phyloP scores from a whole-genome alignment of 306 rosid genomes.

The Mimosa bimucronata region DNA sequence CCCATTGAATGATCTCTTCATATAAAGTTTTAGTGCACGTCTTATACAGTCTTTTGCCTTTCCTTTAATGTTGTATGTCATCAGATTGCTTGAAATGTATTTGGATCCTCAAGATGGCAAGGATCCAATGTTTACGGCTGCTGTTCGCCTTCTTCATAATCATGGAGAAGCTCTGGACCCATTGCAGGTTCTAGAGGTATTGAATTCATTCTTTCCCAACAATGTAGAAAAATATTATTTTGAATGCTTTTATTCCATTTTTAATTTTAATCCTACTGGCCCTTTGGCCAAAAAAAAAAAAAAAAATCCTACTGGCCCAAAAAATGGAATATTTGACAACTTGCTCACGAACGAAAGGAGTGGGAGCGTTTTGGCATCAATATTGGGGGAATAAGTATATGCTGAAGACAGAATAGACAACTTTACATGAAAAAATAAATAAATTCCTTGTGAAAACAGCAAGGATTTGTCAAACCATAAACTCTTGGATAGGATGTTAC shows the following conservation, averaged over 20 bases:
- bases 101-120: conserved; percentile 97
- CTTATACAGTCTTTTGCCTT: conserved; percentile 25
- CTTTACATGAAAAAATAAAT: background rate
- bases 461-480: background rate
- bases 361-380: background rate
- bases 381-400: background rate
- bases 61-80: conserved; percentile 36
- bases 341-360: background rate
- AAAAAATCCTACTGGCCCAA: too few relatives aligned
- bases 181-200: conserved; percentile 92
- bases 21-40: background rate
- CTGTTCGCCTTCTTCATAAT: conserved; percentile 97
- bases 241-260: conserved; percentile 4
- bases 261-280: conserved; percentile 6
- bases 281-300: background rate
- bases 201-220: conserved; percentile 28
- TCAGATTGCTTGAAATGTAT: conserved; percentile 98
- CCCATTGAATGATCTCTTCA: conserved; percentile 25
- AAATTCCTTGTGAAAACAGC: background rate
- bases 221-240: conserved; percentile 10
- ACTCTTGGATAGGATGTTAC: conserved; percentile 27
- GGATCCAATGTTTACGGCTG: conserved; percentile 98
- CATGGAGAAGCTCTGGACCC: conserved; percentile 98
- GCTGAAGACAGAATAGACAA: background rate
- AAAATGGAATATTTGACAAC: conserved; percentile 5